Base-by-base conservation (phyloP, 192 early-diverging fungal genomes). In the Paraglomus occultum region DNA sequence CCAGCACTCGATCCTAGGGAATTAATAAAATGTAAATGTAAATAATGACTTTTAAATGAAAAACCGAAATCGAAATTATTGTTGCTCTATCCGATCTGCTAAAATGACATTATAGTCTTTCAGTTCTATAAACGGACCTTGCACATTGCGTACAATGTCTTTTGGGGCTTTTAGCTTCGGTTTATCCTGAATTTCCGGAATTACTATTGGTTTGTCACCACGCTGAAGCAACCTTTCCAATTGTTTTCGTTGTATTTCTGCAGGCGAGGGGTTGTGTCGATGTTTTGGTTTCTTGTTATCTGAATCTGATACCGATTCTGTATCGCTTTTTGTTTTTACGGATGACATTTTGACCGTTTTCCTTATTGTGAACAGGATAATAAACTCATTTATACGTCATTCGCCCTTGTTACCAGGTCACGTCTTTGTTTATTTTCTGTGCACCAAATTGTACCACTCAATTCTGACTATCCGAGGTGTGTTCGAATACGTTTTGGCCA, bases 81-180 rank as follows among this genome's bases (percentile, higher is more conserved):
- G n/a, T n/a, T n/a, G n/a, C n/a, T n/a, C n/a, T n/a, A n/a, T n/a
- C n/a, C 17, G 31, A 64, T 42, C n/a, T 22, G 7, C 42, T 70
- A 1, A 51, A n/a, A 31, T 3, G 31, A 31, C 31, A 31, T 31
- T 31, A 31, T 31, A 31, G 31, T 31, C 31, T 31, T 31, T 31
- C 31, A 31, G 31, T 31, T 71, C 45, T 11, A 72, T 20, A n/a
- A 12, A 47, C 44, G 67, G 76, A 86, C 84, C 90, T 73, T 89
- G 87, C 18, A 95, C 90, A 76, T 96, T 98, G 18, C 91, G 82
- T 8, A 96, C 93, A 76, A 95, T 89, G 51, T 96, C 92, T 51
- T 85, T 86, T 42, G 95, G 94, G 18, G 84, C 79, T 58, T 87
- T 88, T 23, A 82, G 7, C n/a, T 76, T 80, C 12, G 78, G 73